phyloP scores from a whole-genome alignment of 305 asterid genomes.

The Andrographis paniculata region DNA sequence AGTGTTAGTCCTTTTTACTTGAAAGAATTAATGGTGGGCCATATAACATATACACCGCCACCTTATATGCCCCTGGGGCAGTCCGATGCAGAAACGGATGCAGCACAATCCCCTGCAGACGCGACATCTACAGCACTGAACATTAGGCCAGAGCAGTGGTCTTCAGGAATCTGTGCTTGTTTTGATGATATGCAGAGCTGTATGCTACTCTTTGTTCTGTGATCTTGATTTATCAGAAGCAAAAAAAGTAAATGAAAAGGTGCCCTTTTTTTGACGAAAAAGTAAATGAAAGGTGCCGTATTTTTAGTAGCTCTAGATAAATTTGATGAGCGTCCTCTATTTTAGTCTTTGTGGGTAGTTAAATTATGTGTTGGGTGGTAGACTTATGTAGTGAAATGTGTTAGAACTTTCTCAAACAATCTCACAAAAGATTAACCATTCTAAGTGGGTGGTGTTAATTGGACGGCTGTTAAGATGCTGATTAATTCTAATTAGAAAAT shows the following conservation, averaged over 20 bases:
- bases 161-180: slow-evolving; percentile 97
- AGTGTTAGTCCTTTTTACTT: slow-evolving; percentile 14
- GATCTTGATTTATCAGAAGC: slow-evolving; percentile 54
- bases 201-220: slow-evolving; percentile 57
- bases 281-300: no score
- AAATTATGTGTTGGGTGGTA: slow-evolving; percentile 1
- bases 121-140: slow-evolving; percentile 23
- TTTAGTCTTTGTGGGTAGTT: slow-evolving; percentile 10
- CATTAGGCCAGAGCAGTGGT: slow-evolving; percentile 53
- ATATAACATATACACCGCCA: slow-evolving; percentile 42
- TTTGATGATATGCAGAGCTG: slow-evolving; percentile 93
- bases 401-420: slow-evolving; percentile 2
- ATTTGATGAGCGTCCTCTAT: slow-evolving; percentile 10
- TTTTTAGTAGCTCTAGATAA: slow-evolving; percentile 26
- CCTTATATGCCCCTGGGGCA: slow-evolving; percentile 50
- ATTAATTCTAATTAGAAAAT: no score
- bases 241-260: slow-evolving; percentile 40
- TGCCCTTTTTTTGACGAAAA: no score
- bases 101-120: slow-evolving; percentile 24
- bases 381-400: slow-evolving; percentile 5
- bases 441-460: slow-evolving; percentile 5
- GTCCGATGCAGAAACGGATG: slow-evolving; percentile 38
- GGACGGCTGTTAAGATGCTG: no score
- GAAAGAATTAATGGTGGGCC: slow-evolving; percentile 29
- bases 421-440: slow-evolving; percentile 6